phyloP scores from a whole-genome alignment of 208 protist genomes.

The Acanthamoeba royreba region DNA sequence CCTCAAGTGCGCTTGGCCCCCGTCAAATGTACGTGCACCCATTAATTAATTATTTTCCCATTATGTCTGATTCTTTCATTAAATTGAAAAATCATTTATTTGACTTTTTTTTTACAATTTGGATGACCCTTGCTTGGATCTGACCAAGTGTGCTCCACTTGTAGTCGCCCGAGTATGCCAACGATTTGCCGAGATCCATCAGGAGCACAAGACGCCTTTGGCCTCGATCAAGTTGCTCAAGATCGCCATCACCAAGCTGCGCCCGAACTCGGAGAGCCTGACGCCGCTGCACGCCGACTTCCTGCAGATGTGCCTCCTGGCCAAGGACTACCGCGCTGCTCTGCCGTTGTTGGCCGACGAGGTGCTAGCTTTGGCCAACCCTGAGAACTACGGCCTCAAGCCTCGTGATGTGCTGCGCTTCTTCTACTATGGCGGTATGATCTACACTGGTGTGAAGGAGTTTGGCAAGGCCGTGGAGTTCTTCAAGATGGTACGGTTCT shows the following conservation, averaged over 20 bases:
- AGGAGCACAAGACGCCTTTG: neutral
- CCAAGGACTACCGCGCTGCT: constrained; percentile 67
- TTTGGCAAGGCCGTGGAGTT: constrained; percentile 64
- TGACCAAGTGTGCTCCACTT: too few species aligned
- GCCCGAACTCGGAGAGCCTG: constrained; percentile 40
- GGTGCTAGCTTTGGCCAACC: constrained; percentile 51
- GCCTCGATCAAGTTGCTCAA: constrained; percentile 51
- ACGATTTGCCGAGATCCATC: constrained; percentile 51
- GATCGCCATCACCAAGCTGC: constrained; percentile 26
- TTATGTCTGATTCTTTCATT: neutral
- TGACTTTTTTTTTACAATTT: neutral
- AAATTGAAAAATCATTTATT: neutral
- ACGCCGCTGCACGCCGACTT: constrained; percentile 74
- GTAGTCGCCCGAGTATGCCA: constrained; percentile 52
- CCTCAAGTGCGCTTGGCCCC: constrained; percentile 45
- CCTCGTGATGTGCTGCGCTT: constrained; percentile 70
- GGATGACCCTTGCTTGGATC: neutral
- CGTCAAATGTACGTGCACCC: constrained; percentile 44
- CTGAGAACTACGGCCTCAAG: constrained; percentile 41
- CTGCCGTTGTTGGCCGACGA: constrained; percentile 53
- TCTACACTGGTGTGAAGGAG: constrained; percentile 68
- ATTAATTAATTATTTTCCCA: neutral
- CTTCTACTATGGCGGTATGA: constrained; percentile 79
- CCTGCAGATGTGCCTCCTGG: constrained; percentile 67
- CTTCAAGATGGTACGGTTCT: constrained; percentile 51